A percentile compares a stretch with the other conserved stretches of the same genome.
Evolutionary conservation across 805 yeast species (phyloP).

Genomic region (Nakazawaea holstii): DNA sequence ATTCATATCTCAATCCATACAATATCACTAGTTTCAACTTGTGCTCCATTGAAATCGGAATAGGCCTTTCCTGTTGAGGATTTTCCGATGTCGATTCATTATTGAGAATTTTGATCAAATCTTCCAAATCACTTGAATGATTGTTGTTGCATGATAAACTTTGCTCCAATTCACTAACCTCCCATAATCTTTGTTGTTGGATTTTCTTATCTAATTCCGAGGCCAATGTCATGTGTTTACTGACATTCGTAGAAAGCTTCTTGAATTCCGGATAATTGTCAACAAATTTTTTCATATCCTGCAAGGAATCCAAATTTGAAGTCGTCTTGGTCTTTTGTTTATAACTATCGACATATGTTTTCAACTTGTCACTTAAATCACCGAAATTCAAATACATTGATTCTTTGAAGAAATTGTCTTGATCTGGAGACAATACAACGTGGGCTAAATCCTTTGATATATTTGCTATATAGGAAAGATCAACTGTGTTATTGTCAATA

Average conservation of each 20-base stretch:
- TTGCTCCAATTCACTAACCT: slow-evolving; percentile 87
- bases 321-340: slow-evolving; percentile 74
- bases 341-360: slow-evolving; percentile 76
- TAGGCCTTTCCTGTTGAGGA: slow-evolving; percentile 18
- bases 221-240: slow-evolving; percentile 88
- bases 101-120: slow-evolving; percentile 49
- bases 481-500: slow-evolving; percentile 75
- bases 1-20: slow-evolving; percentile 69
- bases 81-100: slow-evolving; percentile 17
- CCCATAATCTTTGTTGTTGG: slow-evolving; percentile 63
- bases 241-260: slow-evolving; percentile 78
- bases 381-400: slow-evolving; percentile 91
- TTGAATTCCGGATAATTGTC: slow-evolving; percentile 94
- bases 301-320: slow-evolving; percentile 67
- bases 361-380: slow-evolving; percentile 84
- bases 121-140: slow-evolving; percentile 50
- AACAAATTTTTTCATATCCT: slow-evolving; percentile 86
- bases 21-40: slow-evolving; percentile 72
- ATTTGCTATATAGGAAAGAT: slow-evolving; percentile 50
- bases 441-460: slow-evolving; percentile 54
- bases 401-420: slow-evolving; percentile 73
- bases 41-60: slow-evolving; percentile 35
- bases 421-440: slow-evolving; percentile 59
- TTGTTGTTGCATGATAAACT: slow-evolving; percentile 61
- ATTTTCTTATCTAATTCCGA: slow-evolving; percentile 80